Evolutionary conservation across 495 filamentous ascomycete species (phyloP).

Genomic region (Talaromyces nanjingensis): DNA sequence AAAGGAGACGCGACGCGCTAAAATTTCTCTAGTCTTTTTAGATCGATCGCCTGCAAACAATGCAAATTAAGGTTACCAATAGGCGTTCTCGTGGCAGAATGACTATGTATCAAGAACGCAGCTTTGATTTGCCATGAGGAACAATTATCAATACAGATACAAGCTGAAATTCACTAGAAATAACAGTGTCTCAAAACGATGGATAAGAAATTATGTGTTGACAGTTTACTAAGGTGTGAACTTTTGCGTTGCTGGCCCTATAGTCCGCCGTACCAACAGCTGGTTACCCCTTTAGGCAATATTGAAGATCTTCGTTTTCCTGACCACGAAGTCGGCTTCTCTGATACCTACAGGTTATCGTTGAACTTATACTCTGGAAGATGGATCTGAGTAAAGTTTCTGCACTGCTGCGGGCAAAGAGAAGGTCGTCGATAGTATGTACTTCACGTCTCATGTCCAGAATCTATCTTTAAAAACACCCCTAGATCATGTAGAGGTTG

Average conservation of each 20-base stretch:
- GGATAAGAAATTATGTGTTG: too few relatives aligned
- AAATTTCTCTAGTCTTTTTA: too few relatives aligned
- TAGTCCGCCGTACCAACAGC: neutral
- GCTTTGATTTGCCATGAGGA: too few relatives aligned
- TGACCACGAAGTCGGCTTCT: neutral
- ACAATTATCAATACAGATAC: too few relatives aligned
- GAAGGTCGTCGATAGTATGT: neutral
- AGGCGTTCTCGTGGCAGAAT: too few relatives aligned
- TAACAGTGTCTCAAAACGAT: too few relatives aligned
- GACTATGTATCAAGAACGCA: too few relatives aligned
- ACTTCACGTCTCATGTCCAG: neutral
- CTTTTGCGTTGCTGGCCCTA: neutral
- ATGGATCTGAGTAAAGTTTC: neutral
- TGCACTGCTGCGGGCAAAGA: neutral
- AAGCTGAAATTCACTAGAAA: too few relatives aligned
- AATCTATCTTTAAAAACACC: neutral
- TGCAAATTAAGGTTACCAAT: too few relatives aligned
- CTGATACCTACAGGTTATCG: neutral
- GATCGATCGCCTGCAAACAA: too few relatives aligned
- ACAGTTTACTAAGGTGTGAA: too few relatives aligned
- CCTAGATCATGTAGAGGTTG: neutral
- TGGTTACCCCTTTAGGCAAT: neutral
- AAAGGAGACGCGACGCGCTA: too few relatives aligned
- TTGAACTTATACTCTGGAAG: neutral
- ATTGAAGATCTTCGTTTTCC: neutral